phyloP scores from a whole-genome alignment of 2,329 filamentous ascomycete genomes.

The Arthrobotrys conoides region DNA sequence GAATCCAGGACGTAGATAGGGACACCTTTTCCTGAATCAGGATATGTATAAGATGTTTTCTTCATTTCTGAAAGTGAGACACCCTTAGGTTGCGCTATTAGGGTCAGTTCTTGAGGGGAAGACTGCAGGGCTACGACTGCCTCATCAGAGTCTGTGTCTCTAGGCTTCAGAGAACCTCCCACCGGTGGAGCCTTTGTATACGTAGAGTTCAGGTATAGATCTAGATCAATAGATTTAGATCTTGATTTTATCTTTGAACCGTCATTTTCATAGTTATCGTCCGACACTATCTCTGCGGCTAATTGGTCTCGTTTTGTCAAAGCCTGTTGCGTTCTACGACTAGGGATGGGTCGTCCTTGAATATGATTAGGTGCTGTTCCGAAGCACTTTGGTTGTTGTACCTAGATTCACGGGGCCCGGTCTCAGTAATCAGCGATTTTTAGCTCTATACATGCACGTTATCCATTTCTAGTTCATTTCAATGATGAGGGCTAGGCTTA shows the following conservation, averaged over 20 bases:
- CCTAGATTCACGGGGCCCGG: too few relatives aligned
- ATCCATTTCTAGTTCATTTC: too few relatives aligned
- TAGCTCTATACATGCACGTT: too few relatives aligned
- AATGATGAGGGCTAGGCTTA: not conserved
- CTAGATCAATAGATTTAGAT: not conserved
- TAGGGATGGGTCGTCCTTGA: too few relatives aligned
- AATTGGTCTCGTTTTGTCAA: too few relatives aligned
- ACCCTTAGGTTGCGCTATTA: not conserved
- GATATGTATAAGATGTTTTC: not conserved
- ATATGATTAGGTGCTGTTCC: too few relatives aligned
- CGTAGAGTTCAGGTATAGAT: not conserved
- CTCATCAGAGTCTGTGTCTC: not conserved
- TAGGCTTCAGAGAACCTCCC: not conserved
- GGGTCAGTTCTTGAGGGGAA: not conserved
- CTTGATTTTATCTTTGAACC: not conserved
- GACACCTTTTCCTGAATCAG: not conserved
- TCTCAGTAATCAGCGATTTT: too few relatives aligned
- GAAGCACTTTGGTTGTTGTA: too few relatives aligned
- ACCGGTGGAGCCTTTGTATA: not conserved
- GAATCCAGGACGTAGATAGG: not conserved
- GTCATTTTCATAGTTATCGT: too few relatives aligned
- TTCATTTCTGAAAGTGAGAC: not conserved
- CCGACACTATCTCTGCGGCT: too few relatives aligned
- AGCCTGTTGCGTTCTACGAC: too few relatives aligned
- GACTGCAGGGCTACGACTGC: not conserved